phyloP scores from a whole-genome alignment of 495 filamentous ascomycete species.

The Astrothelium macrocarpum region DNA sequence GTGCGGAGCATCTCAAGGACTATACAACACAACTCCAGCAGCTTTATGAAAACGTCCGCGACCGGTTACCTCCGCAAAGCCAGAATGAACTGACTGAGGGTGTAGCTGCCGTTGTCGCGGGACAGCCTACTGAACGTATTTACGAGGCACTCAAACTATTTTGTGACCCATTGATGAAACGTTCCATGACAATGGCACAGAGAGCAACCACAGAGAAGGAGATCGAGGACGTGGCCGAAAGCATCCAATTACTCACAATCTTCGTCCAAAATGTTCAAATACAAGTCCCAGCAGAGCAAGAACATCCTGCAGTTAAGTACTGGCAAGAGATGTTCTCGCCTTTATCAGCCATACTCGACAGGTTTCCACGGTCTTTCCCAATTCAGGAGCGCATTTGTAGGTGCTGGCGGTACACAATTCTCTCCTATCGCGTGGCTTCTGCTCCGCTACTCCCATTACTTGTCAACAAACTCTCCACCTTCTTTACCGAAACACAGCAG shows the following conservation, averaged over 20 bases:
- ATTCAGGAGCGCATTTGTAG: slow-evolving; percentile 90
- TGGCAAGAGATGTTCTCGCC: slow-evolving; percentile 88
- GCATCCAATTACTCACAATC: slow-evolving; percentile 81
- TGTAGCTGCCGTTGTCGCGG: slow-evolving; percentile 80
- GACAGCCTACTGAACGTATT: slow-evolving; percentile 68
- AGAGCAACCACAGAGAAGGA: slow-evolving; percentile 68
- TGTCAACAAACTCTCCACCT: slow-evolving; percentile 74
- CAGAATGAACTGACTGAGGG: slow-evolving; percentile 95
- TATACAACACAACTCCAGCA: slow-evolving; percentile 76
- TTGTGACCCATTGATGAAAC: slow-evolving; percentile 81
- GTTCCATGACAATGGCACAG: slow-evolving; percentile 80
- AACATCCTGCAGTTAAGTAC: slow-evolving; percentile 91
- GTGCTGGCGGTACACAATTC: slow-evolving; percentile 92
- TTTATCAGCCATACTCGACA: slow-evolving; percentile 70
- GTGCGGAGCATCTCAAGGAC: slow-evolving; percentile 68
- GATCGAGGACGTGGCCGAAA: slow-evolving; percentile 81
- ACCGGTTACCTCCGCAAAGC: slow-evolving; percentile 71
- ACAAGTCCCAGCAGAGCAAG: slow-evolving; percentile 57
- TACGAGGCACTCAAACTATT: slow-evolving; percentile 82
- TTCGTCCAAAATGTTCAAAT: slow-evolving; percentile 76
- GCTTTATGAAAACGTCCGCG: slow-evolving; percentile 82
- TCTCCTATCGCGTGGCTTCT: slow-evolving; percentile 86
- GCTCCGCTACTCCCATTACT: slow-evolving; percentile 72
- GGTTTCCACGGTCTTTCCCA: slow-evolving; percentile 71
- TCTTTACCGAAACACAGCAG: slow-evolving; percentile 77